phyloP scores from a whole-genome alignment of 192 early-diverging fungal genomes.

The Funneliformis mosseae region DNA sequence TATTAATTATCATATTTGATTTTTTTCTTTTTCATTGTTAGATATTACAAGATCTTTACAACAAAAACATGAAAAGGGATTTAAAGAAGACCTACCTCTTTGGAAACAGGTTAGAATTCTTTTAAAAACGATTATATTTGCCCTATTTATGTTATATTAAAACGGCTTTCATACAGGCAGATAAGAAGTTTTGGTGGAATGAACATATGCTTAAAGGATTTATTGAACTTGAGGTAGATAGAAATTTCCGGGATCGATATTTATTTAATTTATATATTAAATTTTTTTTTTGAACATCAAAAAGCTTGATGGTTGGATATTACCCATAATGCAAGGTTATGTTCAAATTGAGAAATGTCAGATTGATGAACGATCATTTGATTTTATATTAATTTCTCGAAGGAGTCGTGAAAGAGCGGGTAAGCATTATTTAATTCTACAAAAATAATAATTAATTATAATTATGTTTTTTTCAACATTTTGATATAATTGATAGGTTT shows the following conservation, averaged over 20 bases:
- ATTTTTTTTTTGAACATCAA: not conserved
- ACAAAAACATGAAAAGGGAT: slow-evolving; percentile 34
- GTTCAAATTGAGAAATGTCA: slow-evolving; percentile 66
- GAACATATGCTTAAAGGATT: slow-evolving; percentile 51
- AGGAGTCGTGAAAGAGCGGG: slow-evolving; percentile 62
- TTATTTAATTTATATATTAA: not conserved
- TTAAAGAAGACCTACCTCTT: slow-evolving; percentile 26
- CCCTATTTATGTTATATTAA: not conserved
- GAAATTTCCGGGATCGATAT: not conserved
- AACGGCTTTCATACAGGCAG: slow-evolving; percentile 34
- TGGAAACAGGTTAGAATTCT: slow-evolving; percentile 38
- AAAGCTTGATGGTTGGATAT: slow-evolving; percentile 55
- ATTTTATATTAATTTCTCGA: slow-evolving; percentile 70
- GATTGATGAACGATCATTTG: slow-evolving; percentile 60
- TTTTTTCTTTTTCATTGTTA: slow-evolving; percentile 12
- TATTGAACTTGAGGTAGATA: slow-evolving; percentile 46
- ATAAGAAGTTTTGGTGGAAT: slow-evolving; percentile 65
- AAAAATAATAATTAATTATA: not conserved
- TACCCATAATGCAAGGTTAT: slow-evolving; percentile 72
- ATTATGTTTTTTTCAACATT: not conserved
- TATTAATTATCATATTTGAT: slow-evolving; percentile 20
- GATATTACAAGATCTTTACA: slow-evolving; percentile 50
- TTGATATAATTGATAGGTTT: slow-evolving; percentile 54
- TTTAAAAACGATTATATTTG: not conserved
- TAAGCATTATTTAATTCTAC: slow-evolving; percentile 13